phyloP scores from a whole-genome alignment of 2,329 filamentous ascomycete genomes.

The Stagonosporopsis rhizophila region DNA sequence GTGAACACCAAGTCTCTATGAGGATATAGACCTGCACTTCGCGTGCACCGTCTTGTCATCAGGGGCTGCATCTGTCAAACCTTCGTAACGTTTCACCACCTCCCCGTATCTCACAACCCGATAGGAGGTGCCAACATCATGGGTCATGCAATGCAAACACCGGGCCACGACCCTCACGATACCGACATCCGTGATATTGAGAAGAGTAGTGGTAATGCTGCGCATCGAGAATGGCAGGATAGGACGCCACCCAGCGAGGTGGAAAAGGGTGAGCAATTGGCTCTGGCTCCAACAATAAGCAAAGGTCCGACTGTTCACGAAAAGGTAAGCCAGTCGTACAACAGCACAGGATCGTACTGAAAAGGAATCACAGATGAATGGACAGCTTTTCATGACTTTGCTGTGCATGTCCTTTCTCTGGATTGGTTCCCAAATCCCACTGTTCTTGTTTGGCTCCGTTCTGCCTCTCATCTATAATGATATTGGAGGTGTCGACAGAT shows the following conservation, averaged over 20 bases:
- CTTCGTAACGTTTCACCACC: constrained; percentile 10
- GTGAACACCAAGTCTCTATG: not conserved
- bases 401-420: constrained; percentile 67
- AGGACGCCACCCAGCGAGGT: constrained; percentile 27
- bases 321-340: constrained; percentile 21
- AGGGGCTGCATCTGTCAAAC: constrained; percentile 9
- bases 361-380: constrained; percentile 26
- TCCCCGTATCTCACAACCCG: not conserved
- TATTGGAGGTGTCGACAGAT: constrained; percentile 66
- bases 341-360: not conserved
- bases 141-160: constrained; percentile 20
- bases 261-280: constrained; percentile 26
- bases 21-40: constrained; percentile 15
- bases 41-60: constrained; percentile 4
- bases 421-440: constrained; percentile 67
- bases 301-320: constrained; percentile 33
- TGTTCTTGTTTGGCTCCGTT: constrained; percentile 56
- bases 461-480: constrained; percentile 63
- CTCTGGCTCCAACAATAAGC: constrained; percentile 19
- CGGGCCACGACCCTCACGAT: constrained; percentile 15
- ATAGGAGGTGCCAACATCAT: not conserved
- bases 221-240: constrained; percentile 22
- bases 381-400: constrained; percentile 61
- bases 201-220: not conserved
- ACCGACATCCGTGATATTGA: constrained; percentile 11